Conservation (phyloP, 371 early-diverging fungal species). For the Mortierella polycephala region DNA sequence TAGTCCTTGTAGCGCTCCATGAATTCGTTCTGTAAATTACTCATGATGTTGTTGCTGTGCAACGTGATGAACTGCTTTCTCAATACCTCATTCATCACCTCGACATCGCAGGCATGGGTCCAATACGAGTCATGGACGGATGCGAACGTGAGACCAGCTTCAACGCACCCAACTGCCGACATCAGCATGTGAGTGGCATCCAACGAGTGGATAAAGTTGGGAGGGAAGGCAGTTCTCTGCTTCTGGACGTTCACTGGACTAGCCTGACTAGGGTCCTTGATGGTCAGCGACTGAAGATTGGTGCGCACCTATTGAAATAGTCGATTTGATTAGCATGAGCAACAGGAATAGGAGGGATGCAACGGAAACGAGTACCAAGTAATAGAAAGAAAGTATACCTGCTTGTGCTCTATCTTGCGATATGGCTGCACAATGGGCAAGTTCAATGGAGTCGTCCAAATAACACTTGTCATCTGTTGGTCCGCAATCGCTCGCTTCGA, state of each 20-base stretch:
- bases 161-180: constrained; percentile 90
- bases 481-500: constrained; percentile 43
- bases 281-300: constrained; percentile 81
- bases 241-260: constrained; percentile 91
- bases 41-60: constrained; percentile 89
- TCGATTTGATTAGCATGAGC: not conserved
- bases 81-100: constrained; percentile 85
- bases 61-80: constrained; percentile 92
- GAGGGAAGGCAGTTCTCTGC: constrained; percentile 97
- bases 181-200: constrained; percentile 98
- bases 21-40: constrained; percentile 86
- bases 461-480: constrained; percentile 87
- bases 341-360: not conserved
- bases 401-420: constrained; percentile 74
- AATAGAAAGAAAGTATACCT: constrained; percentile 46
- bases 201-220: constrained; percentile 97
- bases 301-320: constrained; percentile 60
- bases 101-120: constrained; percentile 96
- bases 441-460: constrained; percentile 97
- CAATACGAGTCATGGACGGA: constrained; percentile 98
- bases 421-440: constrained; percentile 97
- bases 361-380: not conserved
- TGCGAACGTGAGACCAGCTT: constrained; percentile 86
- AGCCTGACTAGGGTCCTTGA: constrained; percentile 75
- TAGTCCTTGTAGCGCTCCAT: constrained; percentile 82